phyloP scores from a whole-genome alignment of 169 alveolate species.

The Amoebophrya sp. region DNA sequence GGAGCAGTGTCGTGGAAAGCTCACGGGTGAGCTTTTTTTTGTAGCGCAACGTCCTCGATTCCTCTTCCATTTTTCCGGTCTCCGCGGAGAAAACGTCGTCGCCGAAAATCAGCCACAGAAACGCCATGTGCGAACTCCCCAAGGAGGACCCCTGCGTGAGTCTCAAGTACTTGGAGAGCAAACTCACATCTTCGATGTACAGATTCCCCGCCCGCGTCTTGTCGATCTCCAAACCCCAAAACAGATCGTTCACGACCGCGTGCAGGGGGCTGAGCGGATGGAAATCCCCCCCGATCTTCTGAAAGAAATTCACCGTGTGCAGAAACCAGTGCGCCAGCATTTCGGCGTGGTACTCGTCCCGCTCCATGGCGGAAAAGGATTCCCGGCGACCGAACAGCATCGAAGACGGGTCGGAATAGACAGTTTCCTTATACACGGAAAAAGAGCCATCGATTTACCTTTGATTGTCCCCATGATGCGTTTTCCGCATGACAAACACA shows the following conservation, averaged over 20 bases:
- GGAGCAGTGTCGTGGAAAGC: not conserved
- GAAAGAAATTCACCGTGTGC: not conserved
- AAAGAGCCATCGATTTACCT: too few relatives aligned
- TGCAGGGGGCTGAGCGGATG: not conserved
- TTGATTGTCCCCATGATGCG: too few relatives aligned
- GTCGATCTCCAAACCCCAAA: not conserved
- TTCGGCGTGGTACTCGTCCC: not conserved
- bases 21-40: too few relatives aligned
- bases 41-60: too few relatives aligned
- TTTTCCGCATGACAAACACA: too few relatives aligned
- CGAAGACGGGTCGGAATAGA: not conserved
- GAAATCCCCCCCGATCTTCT: not conserved
- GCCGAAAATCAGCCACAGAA: not conserved
- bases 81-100: not conserved
- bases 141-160: not conserved
- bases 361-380: not conserved
- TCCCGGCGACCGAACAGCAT: not conserved
- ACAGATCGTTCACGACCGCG: not conserved
- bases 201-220: not conserved
- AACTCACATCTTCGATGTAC: not conserved
- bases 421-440: too few relatives aligned
- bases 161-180: not conserved
- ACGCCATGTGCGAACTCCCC: not conserved
- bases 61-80: not conserved
- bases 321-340: not conserved